Base-by-base conservation (phyloP, 192 early-diverging fungal species). In the Rhizophagus clarus region DNA sequence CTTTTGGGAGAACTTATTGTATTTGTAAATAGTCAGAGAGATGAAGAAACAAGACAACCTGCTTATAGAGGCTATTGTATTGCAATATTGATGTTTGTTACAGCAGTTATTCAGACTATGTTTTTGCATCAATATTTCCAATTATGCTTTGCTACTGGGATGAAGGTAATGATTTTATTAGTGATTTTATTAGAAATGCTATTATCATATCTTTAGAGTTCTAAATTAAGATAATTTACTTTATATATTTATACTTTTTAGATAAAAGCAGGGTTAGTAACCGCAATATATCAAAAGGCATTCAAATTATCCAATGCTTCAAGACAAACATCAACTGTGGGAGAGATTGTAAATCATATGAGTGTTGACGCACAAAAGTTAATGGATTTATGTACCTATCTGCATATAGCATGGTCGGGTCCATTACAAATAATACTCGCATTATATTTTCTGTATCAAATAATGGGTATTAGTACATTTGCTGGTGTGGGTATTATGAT, bases 81-180 rank as follows among this genome's bases (percentile, higher is more conserved):
- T 73, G 95, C 97, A 88, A 83, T 84, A 10, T 77, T 91, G 45
- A 97, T 99, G 95, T 88, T 97, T 51, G 15, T 87, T 22, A 88
- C 91, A 62, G 93, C 93, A 79, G 45, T 94, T 12, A 81, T 86
- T 3, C 95, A 97, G 83, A 95, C 96, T 3, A 82, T 92, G 60
- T 84, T 96, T 14, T 86, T 96, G 40, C 95, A 97, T 80, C 96
- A 96, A 79, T 96, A 96, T 85, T 95, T 96, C 86, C 95, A 96
- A 75, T 82, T 90, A 69, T 95, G 94, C 80, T 90, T 95, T 80
- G 85, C 88, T 29, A 92, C 90, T 5, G 93, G 93, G 47, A 93
- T 95, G 90, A 90, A 90, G 63, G 71, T 72, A 72, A n/a, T 49
- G 14, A 42, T 42, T 28, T n/a, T n/a, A n/a, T n/a, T n/a, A n/a